These are phyloP conservation scores for Ophiostoma australiae DNA, from an alignment of 2,329 filamentous ascomycete genomes.

Conservation along the genomic window DNA sequence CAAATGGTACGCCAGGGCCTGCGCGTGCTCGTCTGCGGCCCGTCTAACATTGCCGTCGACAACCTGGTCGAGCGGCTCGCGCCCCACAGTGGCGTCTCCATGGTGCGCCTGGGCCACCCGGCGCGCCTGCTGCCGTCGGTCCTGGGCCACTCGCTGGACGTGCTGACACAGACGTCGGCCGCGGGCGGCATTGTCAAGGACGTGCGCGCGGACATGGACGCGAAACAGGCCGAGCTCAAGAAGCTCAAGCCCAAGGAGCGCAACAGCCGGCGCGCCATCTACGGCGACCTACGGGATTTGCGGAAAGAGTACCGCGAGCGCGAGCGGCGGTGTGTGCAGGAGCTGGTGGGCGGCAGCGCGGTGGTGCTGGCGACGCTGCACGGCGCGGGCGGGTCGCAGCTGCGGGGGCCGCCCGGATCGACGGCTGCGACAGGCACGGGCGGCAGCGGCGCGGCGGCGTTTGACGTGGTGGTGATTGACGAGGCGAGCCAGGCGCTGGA, in stretches of 20 bases:
- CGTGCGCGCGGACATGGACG: slow-evolving; percentile 86
- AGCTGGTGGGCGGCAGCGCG: slow-evolving; percentile 69
- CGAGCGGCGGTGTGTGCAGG: slow-evolving; percentile 74
- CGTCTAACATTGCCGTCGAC: slow-evolving; percentile 95
- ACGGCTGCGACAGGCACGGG: background rate
- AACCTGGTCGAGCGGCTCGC: slow-evolving; percentile 93
- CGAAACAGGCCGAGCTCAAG: slow-evolving; percentile 85
- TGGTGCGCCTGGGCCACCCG: slow-evolving; percentile 87
- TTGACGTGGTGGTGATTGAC: slow-evolving; percentile 93
- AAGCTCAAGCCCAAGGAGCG: slow-evolving; percentile 43
- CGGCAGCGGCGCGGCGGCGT: slow-evolving; percentile 54
- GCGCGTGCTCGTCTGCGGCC: slow-evolving; percentile 86
- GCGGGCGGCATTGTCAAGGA: slow-evolving; percentile 85
- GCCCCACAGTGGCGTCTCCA: slow-evolving; percentile 76
- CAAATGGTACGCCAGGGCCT: slow-evolving; percentile 71
- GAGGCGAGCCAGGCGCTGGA: slow-evolving; percentile 94
- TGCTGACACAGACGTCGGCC: slow-evolving; percentile 84
- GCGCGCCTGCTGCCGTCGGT: slow-evolving; percentile 85
- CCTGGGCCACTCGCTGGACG: slow-evolving; percentile 81
- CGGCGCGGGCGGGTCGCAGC: slow-evolving; percentile 79
- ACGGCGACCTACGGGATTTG: slow-evolving; percentile 76
- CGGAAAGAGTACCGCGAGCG: slow-evolving; percentile 83
- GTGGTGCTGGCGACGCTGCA: slow-evolving; percentile 91
- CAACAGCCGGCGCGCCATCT: slow-evolving; percentile 71
- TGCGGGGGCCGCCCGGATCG: slow-evolving; percentile 42